A percentile compares a stretch with the other conserved stretches of the same genome.
Evolutionary conservation across 2,329 filamentous ascomycete genomes (phyloP).

Genomic region (Moelleriella libera): DNA sequence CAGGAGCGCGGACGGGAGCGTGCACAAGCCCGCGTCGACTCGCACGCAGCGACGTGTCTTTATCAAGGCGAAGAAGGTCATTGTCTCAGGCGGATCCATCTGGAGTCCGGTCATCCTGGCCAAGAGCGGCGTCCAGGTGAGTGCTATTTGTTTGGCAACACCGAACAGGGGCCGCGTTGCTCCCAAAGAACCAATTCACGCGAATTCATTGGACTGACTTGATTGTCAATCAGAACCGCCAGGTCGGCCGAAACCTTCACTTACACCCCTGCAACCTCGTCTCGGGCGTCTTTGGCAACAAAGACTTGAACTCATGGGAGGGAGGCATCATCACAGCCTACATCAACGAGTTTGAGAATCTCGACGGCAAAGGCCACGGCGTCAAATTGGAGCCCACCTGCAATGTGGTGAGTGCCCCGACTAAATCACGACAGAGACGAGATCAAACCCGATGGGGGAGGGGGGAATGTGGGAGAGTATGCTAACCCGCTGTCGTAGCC

Average conservation of each 20-base stretch:
- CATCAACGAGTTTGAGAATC: slow-evolving; percentile 64
- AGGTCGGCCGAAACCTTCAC: slow-evolving; percentile 71
- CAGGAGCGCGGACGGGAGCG: slow-evolving; percentile 46
- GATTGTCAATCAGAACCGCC: slow-evolving; percentile 40
- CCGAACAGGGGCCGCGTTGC: neutral
- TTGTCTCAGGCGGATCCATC: slow-evolving; percentile 64
- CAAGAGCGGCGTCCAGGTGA: slow-evolving; percentile 60
- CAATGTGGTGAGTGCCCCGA: slow-evolving; percentile 40
- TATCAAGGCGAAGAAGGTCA: slow-evolving; percentile 66
- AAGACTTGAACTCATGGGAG: slow-evolving; percentile 55
- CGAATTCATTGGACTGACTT: no score
- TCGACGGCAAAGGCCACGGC: slow-evolving; percentile 70
- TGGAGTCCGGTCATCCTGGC: slow-evolving; percentile 64
- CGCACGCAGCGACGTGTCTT: slow-evolving; percentile 45
- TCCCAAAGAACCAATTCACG: no score
- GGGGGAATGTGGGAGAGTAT: no score
- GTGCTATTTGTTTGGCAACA: slow-evolving; percentile 6
- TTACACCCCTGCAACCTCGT: slow-evolving; percentile 59
- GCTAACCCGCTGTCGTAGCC: slow-evolving; percentile 29
- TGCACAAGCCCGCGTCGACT: slow-evolving; percentile 33
- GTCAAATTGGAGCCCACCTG: slow-evolving; percentile 63
- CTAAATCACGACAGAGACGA: neutral
- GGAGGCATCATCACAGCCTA: slow-evolving; percentile 68
- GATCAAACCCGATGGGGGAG: no score
- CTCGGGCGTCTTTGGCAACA: slow-evolving; percentile 49